Base-by-base conservation (phyloP, 2,329 filamentous ascomycete species). In the Ustilaginoidea virens region DNA sequence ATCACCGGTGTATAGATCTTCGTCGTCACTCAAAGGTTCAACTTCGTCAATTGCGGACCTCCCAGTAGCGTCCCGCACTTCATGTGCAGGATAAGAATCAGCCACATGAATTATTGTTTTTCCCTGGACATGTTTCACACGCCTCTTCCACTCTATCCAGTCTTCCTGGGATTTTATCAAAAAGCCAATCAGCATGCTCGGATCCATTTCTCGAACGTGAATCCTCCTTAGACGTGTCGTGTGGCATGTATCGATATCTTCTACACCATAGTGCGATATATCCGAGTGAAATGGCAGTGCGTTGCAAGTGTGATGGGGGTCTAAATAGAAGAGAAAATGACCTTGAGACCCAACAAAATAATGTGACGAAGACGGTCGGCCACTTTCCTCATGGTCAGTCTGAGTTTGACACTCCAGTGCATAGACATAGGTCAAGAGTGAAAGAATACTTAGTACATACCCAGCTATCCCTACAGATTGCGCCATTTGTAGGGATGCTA, bases 391-490 rank as follows among this genome's bases (percentile, higher is more conserved):
- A 24, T 13, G 14, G 19, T 31, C 19, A 34, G 21, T 13, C n/a
- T 22, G 13, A 16, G 29, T 7, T 21, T 12, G 8, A 10, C 4
- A 16, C 7, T 9, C n/a, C 7, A 18, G 26, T 19, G 9, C 19
- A 11, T 15, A 13, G 14, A 8, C 9, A 20, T 12, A 23, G 10
- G 5, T 19, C 3, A 17, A 11, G n/a, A 17, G 7, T 10, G 15
- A 25, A 21, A 25, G 18, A 10, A 16, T 25, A 12, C 27, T 17
- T 16, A n/a, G n/a, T 8, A 46, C 67, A 52, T 65, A 90, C 83
- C 85, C 90, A 44, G 90, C 90, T 38, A 98, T 93, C 8, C 90
- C 90, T 28, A 94, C 75, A n/a, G 83, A 92, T 48, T 96, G 90
- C 6, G 77, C 70, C 61, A 92, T 80, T 51, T 90, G 80, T 29